These are phyloP conservation scores for Crassisporium funariophilum DNA, from an alignment of 768 basidiomycete species.

Conservation along the genomic window DNA sequence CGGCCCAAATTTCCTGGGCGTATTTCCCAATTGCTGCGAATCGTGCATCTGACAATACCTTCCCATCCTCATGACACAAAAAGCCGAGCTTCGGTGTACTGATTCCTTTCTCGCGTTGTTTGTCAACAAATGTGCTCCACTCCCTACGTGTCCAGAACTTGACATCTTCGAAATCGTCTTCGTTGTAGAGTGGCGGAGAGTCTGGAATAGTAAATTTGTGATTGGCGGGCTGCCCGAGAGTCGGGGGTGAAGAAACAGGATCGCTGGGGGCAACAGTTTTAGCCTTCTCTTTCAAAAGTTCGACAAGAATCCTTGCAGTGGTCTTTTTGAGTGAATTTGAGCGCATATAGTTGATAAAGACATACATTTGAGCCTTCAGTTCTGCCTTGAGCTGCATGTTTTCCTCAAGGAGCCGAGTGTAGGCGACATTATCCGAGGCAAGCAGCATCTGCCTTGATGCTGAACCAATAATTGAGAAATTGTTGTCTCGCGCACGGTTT, in stretches of 20 bases:
- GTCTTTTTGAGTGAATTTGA: neutral
- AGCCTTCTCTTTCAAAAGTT: neutral
- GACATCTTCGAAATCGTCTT: neutral
- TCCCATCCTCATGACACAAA: neutral
- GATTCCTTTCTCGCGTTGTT: neutral
- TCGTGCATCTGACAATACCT: neutral
- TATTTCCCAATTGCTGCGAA: neutral
- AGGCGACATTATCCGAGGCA: neutral
- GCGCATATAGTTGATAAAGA: neutral
- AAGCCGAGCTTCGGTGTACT: neutral
- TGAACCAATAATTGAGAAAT: neutral
- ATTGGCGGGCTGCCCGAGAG: neutral
- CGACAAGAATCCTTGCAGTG: neutral
- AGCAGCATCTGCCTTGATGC: constrained; percentile 1
- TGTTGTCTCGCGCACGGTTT: neutral
- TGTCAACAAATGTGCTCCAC: neutral
- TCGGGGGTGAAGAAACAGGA: neutral
- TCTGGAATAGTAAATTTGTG: neutral
- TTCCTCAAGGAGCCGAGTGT: neutral
- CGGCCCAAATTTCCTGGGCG: constrained; percentile 1
- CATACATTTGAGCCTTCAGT: neutral
- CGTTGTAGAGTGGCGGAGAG: neutral
- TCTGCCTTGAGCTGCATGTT: constrained; percentile 1
- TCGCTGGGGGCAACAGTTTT: neutral
- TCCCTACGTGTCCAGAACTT: neutral